These are phyloP conservation scores for Nakaseomyces sp. DNA, from an alignment of 1,139 yeast genomes.

Conservation along the genomic window DNA sequence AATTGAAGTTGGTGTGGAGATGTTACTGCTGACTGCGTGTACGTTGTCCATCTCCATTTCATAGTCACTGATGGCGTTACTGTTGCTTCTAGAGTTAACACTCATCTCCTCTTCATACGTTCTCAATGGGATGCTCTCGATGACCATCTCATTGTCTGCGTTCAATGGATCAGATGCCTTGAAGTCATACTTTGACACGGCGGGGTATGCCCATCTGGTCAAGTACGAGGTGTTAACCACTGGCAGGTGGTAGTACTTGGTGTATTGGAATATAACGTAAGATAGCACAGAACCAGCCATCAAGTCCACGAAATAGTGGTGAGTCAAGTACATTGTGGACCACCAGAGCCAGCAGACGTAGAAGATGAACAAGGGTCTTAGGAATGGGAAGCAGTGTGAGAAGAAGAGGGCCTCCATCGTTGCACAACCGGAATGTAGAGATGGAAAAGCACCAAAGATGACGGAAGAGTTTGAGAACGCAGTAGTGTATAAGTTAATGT, in stretches of 20 bases:
- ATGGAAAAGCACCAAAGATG: slow-evolving; percentile 97
- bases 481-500: slow-evolving; percentile 78
- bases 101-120: not conserved
- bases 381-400: slow-evolving; percentile 69
- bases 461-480: slow-evolving; percentile 82
- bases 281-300: slow-evolving; percentile 84
- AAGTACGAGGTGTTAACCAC: slow-evolving; percentile 48
- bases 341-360: slow-evolving; percentile 95
- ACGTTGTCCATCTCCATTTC: slow-evolving; percentile 5
- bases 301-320: slow-evolving; percentile 86
- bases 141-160: slow-evolving; percentile 19
- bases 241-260: slow-evolving; percentile 72
- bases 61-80: not conserved
- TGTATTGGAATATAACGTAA: slow-evolving; percentile 61
- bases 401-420: slow-evolving; percentile 87
- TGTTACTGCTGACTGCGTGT: not conserved
- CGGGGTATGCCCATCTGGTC: slow-evolving; percentile 77
- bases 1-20: slow-evolving; percentile 17
- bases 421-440: slow-evolving; percentile 88
- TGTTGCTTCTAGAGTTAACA: slow-evolving; percentile 4
- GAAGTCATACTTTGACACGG: slow-evolving; percentile 30
- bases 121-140: slow-evolving; percentile 26
- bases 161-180: slow-evolving; percentile 32
- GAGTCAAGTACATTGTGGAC: slow-evolving; percentile 95
- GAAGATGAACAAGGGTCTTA: slow-evolving; percentile 54